phyloP scores from a whole-genome alignment of 1,284 basidiomycete species.

The Rhodotorula sp. region DNA sequence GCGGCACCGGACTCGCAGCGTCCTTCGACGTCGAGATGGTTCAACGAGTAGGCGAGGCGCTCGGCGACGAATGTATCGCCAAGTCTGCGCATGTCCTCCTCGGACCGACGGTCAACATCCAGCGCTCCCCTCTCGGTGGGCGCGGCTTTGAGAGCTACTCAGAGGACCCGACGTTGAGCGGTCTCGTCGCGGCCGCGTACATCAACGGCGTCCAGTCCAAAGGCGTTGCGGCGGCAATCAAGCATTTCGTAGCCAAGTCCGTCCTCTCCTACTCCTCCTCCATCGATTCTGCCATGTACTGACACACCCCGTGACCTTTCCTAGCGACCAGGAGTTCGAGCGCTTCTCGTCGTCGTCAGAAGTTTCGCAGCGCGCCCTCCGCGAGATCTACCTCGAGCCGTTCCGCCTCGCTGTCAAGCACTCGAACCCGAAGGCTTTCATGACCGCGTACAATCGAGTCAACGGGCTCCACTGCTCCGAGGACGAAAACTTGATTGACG shows the following conservation, averaged over 20 bases:
- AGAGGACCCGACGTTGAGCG: conserved; percentile 50
- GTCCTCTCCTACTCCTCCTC: background rate
- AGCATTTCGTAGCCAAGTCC: conserved; percentile 28
- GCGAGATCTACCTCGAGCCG: conserved; percentile 77
- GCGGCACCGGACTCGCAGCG: conserved; percentile 28
- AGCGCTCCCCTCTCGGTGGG: conserved; percentile 53
- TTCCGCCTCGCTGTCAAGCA: conserved; percentile 78
- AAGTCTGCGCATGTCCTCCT: conserved; percentile 28
- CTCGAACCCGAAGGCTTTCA: conserved; percentile 53
- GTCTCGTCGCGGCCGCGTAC: conserved; percentile 15
- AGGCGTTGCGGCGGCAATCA: conserved; percentile 35
- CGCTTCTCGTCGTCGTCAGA: conserved; percentile 49
- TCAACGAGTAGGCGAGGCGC: conserved; percentile 18
- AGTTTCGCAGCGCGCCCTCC: conserved; percentile 65
- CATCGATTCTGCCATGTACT: background rate
- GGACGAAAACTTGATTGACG: conserved; percentile 58
- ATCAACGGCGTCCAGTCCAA: conserved; percentile 36
- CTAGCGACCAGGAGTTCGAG: conserved; percentile 57
- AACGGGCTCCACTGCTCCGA: conserved; percentile 70
- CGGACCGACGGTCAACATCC: conserved; percentile 57
- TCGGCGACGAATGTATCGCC: conserved; percentile 26
- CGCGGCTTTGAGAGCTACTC: conserved; percentile 66
- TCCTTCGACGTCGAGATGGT: conserved; percentile 28
- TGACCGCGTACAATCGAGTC: conserved; percentile 57
- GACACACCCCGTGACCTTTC: background rate